Evolutionary conservation across 768 basidiomycete genomes (phyloP).

Genomic region (Nidula microcarpa): DNA sequence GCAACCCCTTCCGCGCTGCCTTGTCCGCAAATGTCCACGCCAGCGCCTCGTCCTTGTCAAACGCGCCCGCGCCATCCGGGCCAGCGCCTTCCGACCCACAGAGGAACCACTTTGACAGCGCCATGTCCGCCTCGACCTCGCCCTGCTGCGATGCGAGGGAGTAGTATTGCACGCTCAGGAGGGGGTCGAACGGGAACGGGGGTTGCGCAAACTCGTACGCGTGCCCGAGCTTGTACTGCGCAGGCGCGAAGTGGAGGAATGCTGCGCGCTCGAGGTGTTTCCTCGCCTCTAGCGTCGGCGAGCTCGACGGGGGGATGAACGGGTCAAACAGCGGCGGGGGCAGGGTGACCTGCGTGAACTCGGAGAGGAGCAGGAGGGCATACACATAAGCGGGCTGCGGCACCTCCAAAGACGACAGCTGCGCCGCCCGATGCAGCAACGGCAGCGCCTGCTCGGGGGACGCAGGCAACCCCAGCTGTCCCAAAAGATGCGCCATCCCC

Average conservation of each 20-base stretch:
- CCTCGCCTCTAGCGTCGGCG: conserved; percentile 58
- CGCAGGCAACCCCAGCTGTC: conserved; percentile 69
- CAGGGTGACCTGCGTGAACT: conserved; percentile 69
- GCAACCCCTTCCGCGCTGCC: conserved; percentile 68
- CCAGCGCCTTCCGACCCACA: conserved; percentile 56
- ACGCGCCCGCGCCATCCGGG: conserved; percentile 36
- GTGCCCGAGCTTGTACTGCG: conserved; percentile 91
- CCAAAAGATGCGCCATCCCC: conserved; percentile 90
- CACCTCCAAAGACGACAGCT: conserved; percentile 64
- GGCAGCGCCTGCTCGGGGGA: conserved; percentile 59
- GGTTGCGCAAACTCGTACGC: conserved; percentile 89
- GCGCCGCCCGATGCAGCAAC: conserved; percentile 75
- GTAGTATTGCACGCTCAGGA: conserved; percentile 91
- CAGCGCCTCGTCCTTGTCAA: conserved; percentile 84
- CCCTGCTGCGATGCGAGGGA: conserved; percentile 77
- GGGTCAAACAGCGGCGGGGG: conserved; percentile 50
- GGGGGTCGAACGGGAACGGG: conserved; percentile 83
- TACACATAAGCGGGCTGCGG: conserved; percentile 90
- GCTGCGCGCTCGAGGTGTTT: conserved; percentile 82
- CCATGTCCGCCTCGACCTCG: conserved; percentile 95
- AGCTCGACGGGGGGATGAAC: conserved; percentile 48
- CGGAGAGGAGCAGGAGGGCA: conserved; percentile 81
- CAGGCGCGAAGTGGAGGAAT: conserved; percentile 78
- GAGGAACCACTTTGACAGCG: conserved; percentile 94
- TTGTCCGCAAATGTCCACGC: conserved; percentile 91